These are phyloP conservation scores for Gryganskiella cystojenkinii DNA, from an alignment of 192 early-diverging fungal species.

Conservation along the genomic window DNA sequence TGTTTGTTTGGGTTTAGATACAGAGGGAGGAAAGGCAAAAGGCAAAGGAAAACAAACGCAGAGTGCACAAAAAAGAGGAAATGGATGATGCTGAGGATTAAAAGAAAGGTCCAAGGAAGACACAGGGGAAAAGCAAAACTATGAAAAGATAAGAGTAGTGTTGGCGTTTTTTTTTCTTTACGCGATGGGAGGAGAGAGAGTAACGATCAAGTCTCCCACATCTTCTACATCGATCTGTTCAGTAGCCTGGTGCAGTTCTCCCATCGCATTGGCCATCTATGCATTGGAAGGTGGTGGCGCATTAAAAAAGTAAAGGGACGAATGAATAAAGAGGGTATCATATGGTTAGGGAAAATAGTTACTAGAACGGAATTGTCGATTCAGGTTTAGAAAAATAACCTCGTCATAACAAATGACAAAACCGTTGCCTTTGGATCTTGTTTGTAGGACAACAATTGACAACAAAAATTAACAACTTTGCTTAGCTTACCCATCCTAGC, in stretches of 20 bases:
- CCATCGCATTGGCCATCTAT: slow-evolving; percentile 50
- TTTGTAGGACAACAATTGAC: not conserved
- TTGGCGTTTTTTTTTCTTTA: no score
- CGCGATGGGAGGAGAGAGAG: slow-evolving; percentile 28
- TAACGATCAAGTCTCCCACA: slow-evolving; percentile 51
- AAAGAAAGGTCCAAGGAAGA: not conserved
- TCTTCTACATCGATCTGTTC: slow-evolving; percentile 52
- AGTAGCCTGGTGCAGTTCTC: slow-evolving; percentile 47
- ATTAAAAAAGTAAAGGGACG: not conserved
- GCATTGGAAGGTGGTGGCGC: not conserved
- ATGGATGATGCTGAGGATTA: not conserved
- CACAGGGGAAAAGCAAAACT: not conserved
- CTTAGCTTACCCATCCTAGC: slow-evolving; percentile 33
- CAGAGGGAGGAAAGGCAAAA: not conserved
- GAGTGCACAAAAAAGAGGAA: slow-evolving; percentile 5
- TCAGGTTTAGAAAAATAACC: no score
- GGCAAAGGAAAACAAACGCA: not conserved
- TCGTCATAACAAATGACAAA: no score
- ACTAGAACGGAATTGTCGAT: not conserved
- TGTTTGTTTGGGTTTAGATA: not conserved
- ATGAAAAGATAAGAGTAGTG: no score
- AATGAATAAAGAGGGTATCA: not conserved
- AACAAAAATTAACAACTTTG: not conserved
- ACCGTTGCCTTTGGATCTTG: not conserved
- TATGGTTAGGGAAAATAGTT: no score